Evolutionary conservation across 2,329 filamentous ascomycete genomes (phyloP).

Genomic region (Colletotrichum sp.): DNA sequence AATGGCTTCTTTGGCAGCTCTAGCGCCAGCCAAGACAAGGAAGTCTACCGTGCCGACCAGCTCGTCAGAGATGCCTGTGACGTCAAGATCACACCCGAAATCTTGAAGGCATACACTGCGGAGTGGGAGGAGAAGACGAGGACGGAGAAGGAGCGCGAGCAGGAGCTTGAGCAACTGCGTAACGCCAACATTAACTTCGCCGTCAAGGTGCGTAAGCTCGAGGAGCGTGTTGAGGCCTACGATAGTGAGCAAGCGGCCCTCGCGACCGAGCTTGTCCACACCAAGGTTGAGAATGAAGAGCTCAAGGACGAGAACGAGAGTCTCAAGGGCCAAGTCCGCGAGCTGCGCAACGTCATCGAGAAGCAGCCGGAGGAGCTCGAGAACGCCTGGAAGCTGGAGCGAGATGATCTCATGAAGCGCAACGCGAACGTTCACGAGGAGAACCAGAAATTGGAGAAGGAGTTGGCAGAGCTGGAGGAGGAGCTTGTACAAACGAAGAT

Average conservation of each 20-base stretch:
- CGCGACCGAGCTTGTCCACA: constrained; percentile 87
- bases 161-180: constrained; percentile 78
- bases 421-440: constrained; percentile 95
- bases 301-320: constrained; percentile 89
- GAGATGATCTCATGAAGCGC: constrained; percentile 89
- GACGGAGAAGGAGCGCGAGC: constrained; percentile 81
- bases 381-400: constrained; percentile 78
- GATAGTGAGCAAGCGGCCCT: constrained; percentile 91
- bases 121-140: constrained; percentile 95
- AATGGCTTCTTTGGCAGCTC: constrained; percentile 97
- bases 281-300: constrained; percentile 93
- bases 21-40: constrained; percentile 87
- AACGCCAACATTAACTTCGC: constrained; percentile 69
- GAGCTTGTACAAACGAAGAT: constrained; percentile 93
- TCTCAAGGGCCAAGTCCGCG: constrained; percentile 81
- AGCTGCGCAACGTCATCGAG: constrained; percentile 86
- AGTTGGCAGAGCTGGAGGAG: constrained; percentile 90
- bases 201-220: constrained; percentile 81
- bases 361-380: constrained; percentile 91
- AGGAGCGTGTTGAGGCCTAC: constrained; percentile 85
- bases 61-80: constrained; percentile 92
- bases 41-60: constrained; percentile 92
- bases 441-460: constrained; percentile 86
- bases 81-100: constrained; percentile 82
- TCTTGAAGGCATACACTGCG: constrained; percentile 77